Base-by-base conservation (phyloP, 1,284 basidiomycete genomes). In the Cryptococcus neoformans region DNA sequence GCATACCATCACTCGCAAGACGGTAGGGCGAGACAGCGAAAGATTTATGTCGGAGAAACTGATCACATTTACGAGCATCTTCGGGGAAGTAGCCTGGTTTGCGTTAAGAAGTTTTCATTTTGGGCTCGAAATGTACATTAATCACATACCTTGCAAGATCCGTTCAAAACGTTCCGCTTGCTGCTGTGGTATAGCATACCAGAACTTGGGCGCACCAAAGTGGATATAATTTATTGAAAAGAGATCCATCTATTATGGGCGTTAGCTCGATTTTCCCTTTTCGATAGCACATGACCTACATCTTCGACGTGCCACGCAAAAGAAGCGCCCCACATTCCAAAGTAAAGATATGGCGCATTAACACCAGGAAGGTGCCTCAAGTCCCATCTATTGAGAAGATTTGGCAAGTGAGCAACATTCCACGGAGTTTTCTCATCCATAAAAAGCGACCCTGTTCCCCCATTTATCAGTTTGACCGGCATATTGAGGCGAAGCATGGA, bases 191-290 rank as follows among this genome's bases (percentile, higher is more conserved):
- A 98, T 84, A 0, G 93, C 87, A 76, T 99, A 99, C 95, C 96
- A 99, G 72, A 90, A 82, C 69, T 85, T 99, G 1, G 93, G 94
- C 0, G 95, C 94, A 2, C 95, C 95, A 72, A 98, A 99, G 77
- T 99, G 95, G 60, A 99, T 93, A 73, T 96, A 98, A 77, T 98
- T 99, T 81, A 99, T 99, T 55, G 92, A 95, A 79, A 95, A 96
- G 3, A 99, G 82, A 73, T 98, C 95, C 90, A 92, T 92, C 74
- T 92, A 57, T 28, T 28, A 28, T 28, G 28, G 28, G 28, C 28
- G 28, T 28, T 28, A 28, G 28, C 28, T 28, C 28, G 28, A 28
- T 28, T 28, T 4, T 4, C 28, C 28, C 0, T 14, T 28, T 36
- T 12, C 47, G 12, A 21, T 12, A 38, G 10, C 16, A 39, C 35